Percentiles rank a stretch among this genome's conserved stretches.
phyloP scores from a whole-genome alignment of 192 early-diverging fungal genomes.

The Coemansia sp. region DNA sequence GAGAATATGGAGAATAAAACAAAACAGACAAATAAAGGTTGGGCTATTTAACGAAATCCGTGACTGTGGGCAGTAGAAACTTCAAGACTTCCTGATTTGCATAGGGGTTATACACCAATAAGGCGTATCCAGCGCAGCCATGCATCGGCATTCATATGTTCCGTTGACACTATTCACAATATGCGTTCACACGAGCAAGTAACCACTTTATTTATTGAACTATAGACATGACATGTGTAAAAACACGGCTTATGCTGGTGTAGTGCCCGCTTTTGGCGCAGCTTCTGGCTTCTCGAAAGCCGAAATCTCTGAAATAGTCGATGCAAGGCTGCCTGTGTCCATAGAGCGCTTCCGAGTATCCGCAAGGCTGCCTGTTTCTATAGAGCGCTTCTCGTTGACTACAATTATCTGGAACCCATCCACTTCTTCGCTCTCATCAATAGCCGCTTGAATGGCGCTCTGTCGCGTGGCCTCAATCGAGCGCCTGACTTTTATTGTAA shows the following conservation, averaged over 20 bases:
- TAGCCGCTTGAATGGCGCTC: neutral
- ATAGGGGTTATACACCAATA: neutral
- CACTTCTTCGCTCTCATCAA: constrained; percentile 4
- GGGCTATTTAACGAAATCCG: neutral
- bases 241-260: neutral
- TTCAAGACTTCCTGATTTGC: neutral
- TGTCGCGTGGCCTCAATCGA: neutral
- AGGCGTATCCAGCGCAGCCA: neutral
- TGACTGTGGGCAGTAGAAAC: too few species aligned
- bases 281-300: neutral
- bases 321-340: neutral
- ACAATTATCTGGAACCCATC: constrained; percentile 1
- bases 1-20: constrained; percentile 1
- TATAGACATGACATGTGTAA: neutral
- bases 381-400: neutral
- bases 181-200: neutral
- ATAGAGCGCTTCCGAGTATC: neutral
- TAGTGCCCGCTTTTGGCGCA: neutral
- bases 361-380: neutral
- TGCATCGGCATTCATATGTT: neutral
- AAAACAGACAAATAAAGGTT: neutral
- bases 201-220: neutral
- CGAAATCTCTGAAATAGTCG: neutral
- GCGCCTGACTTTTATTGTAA: neutral
- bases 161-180: neutral